A percentile compares a stretch with the other conserved stretches of the same genome.
Evolutionary conservation across 441 rosid genomes (phyloP).

Genomic region (Pelargonium cotyledonis): DNA sequence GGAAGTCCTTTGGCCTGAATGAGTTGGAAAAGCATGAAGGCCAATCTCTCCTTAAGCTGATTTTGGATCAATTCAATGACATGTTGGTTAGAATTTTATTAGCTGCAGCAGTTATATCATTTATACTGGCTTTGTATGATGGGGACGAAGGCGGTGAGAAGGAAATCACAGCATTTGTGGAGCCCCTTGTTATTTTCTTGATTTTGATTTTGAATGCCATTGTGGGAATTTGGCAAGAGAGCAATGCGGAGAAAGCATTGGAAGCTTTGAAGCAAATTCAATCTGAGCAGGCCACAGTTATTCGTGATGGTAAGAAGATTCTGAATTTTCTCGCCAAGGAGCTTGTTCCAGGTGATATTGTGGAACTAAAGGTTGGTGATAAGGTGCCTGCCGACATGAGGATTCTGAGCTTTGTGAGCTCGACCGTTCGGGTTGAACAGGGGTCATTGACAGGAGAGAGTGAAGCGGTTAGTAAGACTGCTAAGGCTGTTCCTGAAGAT

Average conservation of each 20-base stretch:
- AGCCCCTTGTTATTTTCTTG: slow-evolving; percentile 40
- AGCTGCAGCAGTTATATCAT: slow-evolving; percentile 33
- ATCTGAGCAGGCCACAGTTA: slow-evolving; percentile 36
- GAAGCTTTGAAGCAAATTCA: slow-evolving; percentile 42
- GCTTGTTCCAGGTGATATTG: slow-evolving; percentile 36
- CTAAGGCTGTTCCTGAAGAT: slow-evolving; percentile 21
- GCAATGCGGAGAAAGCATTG: slow-evolving; percentile 40
- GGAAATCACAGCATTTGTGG: slow-evolving; percentile 40
- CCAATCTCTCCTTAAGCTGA: slow-evolving; percentile 25
- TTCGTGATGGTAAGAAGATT: slow-evolving; percentile 29
- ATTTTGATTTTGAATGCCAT: slow-evolving; percentile 36
- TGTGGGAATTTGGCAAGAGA: slow-evolving; percentile 46
- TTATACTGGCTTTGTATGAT: slow-evolving; percentile 34
- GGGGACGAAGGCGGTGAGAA: slow-evolving; percentile 31
- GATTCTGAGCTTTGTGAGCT: slow-evolving; percentile 34
- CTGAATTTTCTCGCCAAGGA: slow-evolving; percentile 31
- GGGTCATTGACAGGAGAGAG: slow-evolving; percentile 45
- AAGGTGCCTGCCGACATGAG: slow-evolving; percentile 43
- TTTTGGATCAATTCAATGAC: slow-evolving; percentile 37
- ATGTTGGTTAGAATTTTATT: slow-evolving; percentile 34
- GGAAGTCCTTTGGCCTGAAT: slow-evolving; percentile 24
- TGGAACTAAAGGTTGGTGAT: slow-evolving; percentile 40
- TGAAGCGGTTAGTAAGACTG: slow-evolving; percentile 39
- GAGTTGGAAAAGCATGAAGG: slow-evolving; percentile 38
- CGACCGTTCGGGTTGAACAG: slow-evolving; percentile 39